A percentile compares a stretch with the other conserved stretches of the same genome.
Evolutionary conservation across 140 eudicot genomes (phyloP).

Genomic region (Eryngium alpinum): DNA sequence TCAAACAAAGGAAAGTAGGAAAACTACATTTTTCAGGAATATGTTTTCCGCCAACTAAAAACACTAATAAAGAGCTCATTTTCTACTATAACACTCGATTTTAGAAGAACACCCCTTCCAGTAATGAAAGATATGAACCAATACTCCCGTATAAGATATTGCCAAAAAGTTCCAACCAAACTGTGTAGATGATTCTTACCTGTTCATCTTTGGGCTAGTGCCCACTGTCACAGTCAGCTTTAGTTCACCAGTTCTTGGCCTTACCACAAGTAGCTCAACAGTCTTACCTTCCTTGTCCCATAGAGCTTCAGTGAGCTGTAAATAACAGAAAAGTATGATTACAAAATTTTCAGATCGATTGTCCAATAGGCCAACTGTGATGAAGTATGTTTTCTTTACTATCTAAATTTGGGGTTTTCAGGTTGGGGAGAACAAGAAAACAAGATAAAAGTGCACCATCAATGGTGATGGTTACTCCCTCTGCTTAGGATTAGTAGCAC

Average conservation of each 20-base stretch:
- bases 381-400: not conserved
- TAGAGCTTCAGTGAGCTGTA: not conserved
- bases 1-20: not conserved
- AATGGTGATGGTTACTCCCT: not conserved
- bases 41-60: slow-evolving; percentile 1
- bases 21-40: not conserved
- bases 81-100: not conserved
- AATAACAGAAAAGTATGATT: not conserved
- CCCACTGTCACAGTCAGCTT: slow-evolving; percentile 5
- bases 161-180: not conserved
- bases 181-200: not conserved
- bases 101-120: not conserved
- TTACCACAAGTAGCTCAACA: not conserved
- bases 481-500: not conserved
- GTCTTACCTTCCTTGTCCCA: not conserved
- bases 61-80: not conserved
- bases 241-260: slow-evolving; percentile 8
- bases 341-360: not conserved
- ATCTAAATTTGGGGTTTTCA: not conserved
- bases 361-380: not conserved
- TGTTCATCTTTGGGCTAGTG: slow-evolving; percentile 1
- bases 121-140: not conserved
- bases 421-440: not conserved
- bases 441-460: not conserved
- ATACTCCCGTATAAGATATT: not conserved